Base-by-base conservation (phyloP, 2,329 filamentous ascomycete genomes). In the Beauveria sp. region DNA sequence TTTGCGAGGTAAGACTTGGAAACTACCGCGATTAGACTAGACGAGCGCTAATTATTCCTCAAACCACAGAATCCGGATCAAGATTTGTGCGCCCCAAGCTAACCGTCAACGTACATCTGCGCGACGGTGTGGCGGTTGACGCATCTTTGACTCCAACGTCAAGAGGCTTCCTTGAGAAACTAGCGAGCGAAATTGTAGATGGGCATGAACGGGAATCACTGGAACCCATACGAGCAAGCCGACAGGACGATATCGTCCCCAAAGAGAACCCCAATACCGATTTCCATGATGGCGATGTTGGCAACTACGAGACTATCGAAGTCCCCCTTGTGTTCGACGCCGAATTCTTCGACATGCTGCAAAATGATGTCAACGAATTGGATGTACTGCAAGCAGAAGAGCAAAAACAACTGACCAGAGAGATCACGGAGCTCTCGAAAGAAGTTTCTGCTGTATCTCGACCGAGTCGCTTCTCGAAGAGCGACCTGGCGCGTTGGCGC, bases 341-440 rank as follows among this genome's bases (percentile, higher is more conserved):
- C 22, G 84, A 92, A 69, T 96, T 96, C 72, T 96, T 96, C 72
- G 81, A 84, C 30, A 84, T 89, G 46, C 80, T 96, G 8, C 85
- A 89, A 67, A 82, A 79, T 48, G 89, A 93, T 69, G 81, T 96
- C 18, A 81, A 80, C 24, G 82, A 83, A 50, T 77, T 96, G 3
- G 89, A 90, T 64, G 77, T 77, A 0, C 77, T 96, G 3, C 89
- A 92, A 64, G 76, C 79, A 43, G 75, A 81, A 48, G 89, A 96
- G 70, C 82, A 88, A 67, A 76, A 79, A 62, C 79, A 80, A 47
- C 81, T 96, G 69, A 82, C 81, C 51, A 70, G 72, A 5, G 81
- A 90, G 62, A 88, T 96, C 57, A 75, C 78, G 28, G 73, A 77
- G 7, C 79, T 96, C 0, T 88, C 89, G 3, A 76, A 80, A 30